A percentile compares a stretch with the other conserved stretches of the same genome.
Evolutionary conservation across 225 moss, liverwort and hornwort species (phyloP).

Genomic region (Ulota crispa): DNA sequence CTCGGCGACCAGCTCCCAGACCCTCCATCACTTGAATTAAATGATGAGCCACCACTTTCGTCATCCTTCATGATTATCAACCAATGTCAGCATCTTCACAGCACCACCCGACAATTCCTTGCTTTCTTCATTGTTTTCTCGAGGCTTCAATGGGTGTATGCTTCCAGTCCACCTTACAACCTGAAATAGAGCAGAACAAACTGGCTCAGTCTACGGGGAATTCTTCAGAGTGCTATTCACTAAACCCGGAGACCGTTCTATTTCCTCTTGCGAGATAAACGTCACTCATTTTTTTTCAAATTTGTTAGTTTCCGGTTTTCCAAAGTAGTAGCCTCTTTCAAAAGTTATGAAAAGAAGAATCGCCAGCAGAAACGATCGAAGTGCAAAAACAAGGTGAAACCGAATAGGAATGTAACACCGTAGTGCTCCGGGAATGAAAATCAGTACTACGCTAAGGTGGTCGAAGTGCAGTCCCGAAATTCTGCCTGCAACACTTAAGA

Average conservation of each 20-base stretch:
- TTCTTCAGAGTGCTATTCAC: neutral
- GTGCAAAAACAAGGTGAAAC: neutral
- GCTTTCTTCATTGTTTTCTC: neutral
- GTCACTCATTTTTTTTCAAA: neutral
- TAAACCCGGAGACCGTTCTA: neutral
- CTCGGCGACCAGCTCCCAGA: slow-evolving; percentile 56
- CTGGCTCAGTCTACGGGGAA: slow-evolving; percentile 7
- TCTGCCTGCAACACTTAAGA: neutral
- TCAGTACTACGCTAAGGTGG: neutral
- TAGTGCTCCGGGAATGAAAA: neutral
- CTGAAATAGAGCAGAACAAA: slow-evolving; percentile 17
- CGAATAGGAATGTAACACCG: neutral
- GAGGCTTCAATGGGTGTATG: neutral
- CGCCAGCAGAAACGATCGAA: neutral
- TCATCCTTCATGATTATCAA: slow-evolving; percentile 55
- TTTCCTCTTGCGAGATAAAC: neutral
- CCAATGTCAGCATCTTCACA: slow-evolving; percentile 34
- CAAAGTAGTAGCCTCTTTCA: neutral
- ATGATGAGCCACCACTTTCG: slow-evolving; percentile 55
- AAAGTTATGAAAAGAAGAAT: neutral
- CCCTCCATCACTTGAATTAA: slow-evolving; percentile 50
- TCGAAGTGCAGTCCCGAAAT: neutral
- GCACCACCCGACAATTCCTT: slow-evolving; percentile 24
- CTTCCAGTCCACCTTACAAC: neutral
- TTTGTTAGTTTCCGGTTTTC: neutral